Percentiles rank a stretch among this genome's conserved stretches.
Evolutionary conservation across 1,284 basidiomycete species (phyloP).

Genomic region (Singerocomus inundabilis): DNA sequence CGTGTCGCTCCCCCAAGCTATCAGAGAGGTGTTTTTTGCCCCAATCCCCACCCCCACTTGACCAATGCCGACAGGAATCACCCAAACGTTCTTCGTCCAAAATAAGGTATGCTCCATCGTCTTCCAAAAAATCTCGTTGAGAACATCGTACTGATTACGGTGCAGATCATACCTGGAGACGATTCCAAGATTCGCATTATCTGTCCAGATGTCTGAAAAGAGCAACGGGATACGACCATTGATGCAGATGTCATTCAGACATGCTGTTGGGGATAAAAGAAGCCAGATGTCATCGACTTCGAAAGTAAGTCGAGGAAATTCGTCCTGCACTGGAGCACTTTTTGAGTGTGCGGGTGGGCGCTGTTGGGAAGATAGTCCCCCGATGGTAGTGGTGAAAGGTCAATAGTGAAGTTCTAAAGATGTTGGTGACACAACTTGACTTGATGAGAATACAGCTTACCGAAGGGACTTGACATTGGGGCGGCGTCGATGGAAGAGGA

Average conservation of each 20-base stretch:
- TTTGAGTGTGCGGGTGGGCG: too few relatives aligned
- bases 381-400: too few relatives aligned
- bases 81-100: neutral
- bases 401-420: too few relatives aligned
- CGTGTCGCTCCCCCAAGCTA: neutral
- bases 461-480: too few relatives aligned
- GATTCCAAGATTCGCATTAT: neutral
- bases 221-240: constrained; percentile 8
- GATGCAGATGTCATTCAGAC: constrained; percentile 14
- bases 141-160: neutral
- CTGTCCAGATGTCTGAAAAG: neutral
- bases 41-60: neutral
- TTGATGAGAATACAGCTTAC: too few relatives aligned
- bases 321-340: too few relatives aligned
- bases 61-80: neutral
- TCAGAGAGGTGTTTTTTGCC: neutral
- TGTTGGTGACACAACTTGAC: too few relatives aligned
- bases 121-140: neutral
- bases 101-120: neutral
- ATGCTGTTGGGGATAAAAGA: neutral
- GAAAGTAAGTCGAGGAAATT: neutral
- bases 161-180: constrained; percentile 14
- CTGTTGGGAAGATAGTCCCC: too few relatives aligned
- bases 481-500: too few relatives aligned
- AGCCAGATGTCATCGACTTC: neutral